Evolutionary conservation across 352 stramenopile species (phyloP).

Genomic region (Phytophthora citrophthora): DNA sequence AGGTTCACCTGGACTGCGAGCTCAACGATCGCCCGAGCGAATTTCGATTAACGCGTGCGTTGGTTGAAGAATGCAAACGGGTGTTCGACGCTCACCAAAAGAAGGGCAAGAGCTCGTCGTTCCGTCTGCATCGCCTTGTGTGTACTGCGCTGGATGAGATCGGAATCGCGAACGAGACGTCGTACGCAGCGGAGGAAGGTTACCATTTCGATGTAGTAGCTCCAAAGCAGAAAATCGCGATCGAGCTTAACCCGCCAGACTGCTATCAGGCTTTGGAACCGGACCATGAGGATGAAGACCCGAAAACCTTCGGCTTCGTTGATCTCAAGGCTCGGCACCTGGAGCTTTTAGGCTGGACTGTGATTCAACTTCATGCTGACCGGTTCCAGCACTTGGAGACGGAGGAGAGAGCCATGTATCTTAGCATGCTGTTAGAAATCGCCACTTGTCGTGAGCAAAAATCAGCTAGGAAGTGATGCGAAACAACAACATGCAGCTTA

Average conservation of each 20-base stretch:
- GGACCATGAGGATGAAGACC: slow-evolving; percentile 40
- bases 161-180: slow-evolving; percentile 42
- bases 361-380: slow-evolving; percentile 67
- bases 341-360: slow-evolving; percentile 66
- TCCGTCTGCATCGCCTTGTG: slow-evolving; percentile 64
- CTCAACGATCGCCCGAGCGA: slow-evolving; percentile 37
- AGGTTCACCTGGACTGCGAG: slow-evolving; percentile 69
- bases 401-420: slow-evolving; percentile 59
- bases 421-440: slow-evolving; percentile 78
- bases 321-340: slow-evolving; percentile 75
- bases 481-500: neutral
- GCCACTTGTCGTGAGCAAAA: slow-evolving; percentile 44
- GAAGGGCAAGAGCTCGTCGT: slow-evolving; percentile 62
- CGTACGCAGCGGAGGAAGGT: slow-evolving; percentile 39
- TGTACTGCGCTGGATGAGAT: slow-evolving; percentile 65
- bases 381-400: slow-evolving; percentile 58
- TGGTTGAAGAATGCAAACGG: slow-evolving; percentile 46
- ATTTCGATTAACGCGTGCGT: slow-evolving; percentile 36
- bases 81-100: slow-evolving; percentile 57
- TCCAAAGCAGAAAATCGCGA: slow-evolving; percentile 57
- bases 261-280: slow-evolving; percentile 55
- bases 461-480: slow-evolving; percentile 14
- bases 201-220: slow-evolving; percentile 68
- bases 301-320: slow-evolving; percentile 57
- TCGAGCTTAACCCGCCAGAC: slow-evolving; percentile 66